Percentiles rank a stretch among this genome's conserved stretches.
phyloP scores from a whole-genome alignment of 1,139 yeast species.

The Saccharomycopsis phalli region DNA sequence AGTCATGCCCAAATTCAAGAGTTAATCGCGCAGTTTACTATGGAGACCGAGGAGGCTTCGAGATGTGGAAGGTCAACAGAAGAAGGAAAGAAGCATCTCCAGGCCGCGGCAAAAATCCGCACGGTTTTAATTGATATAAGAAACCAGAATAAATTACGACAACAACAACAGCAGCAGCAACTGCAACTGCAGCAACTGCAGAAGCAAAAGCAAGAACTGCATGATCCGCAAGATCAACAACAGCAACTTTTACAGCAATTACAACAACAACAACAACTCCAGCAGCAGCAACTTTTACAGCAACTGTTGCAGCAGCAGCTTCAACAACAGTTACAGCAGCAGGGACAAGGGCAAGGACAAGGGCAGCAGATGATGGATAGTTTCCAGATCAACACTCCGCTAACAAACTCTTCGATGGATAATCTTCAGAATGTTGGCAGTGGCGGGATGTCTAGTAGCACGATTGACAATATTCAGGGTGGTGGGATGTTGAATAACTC shows the following conservation, averaged over 20 bases:
- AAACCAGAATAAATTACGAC: constrained; percentile 22
- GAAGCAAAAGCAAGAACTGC: constrained; percentile 4
- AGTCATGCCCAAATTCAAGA: constrained; percentile 16
- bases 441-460: neutral
- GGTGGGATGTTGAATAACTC: no score
- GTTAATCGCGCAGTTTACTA: constrained; percentile 17
- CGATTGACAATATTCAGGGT: no score
- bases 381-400: no score
- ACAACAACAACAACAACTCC: neutral
- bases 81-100: constrained; percentile 24
- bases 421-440: no score
- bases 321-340: neutral
- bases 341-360: constrained; percentile 5
- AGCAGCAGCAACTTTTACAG: neutral
- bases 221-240: constrained; percentile 1
- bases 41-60: constrained; percentile 24
- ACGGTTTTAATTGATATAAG: constrained; percentile 12
- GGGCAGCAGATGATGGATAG: no score
- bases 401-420: no score
- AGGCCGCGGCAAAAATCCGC: constrained; percentile 14
- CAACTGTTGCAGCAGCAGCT: neutral
- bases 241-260: neutral
- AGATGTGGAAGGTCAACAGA: constrained; percentile 22
- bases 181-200: constrained; percentile 19
- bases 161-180: constrained; percentile 22